Evolutionary conservation across 116 monocot species (phyloP), one percentile per base, ranked within the genome.

Genomic region (Papilionanthe hybrid): DNA sequence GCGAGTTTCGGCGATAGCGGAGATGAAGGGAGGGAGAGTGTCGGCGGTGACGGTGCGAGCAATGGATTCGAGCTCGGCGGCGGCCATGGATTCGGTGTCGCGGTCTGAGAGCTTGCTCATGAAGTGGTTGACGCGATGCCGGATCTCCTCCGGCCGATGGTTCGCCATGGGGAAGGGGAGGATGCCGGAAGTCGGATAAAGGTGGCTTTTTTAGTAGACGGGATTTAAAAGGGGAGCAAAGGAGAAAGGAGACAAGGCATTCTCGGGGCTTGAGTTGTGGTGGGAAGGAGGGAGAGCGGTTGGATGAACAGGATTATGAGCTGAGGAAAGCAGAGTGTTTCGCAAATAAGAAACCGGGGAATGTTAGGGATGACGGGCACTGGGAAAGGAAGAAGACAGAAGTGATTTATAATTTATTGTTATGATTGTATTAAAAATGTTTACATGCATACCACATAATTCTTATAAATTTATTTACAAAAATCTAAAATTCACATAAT

Each of bases 41-140:
- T 90, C 89, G 10, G 86, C n/a, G 18, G 86, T 67, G 72, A 98
- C 86, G n/a, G 82, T 55, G 5, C 76, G 78, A 27, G 93, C 92
- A 56, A 99, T 88, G 60, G 95, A 79, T 4, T 99, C 99, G 12
- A 99, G 95, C 78, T 94, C 93, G 6, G 88, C 72, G 43, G 85
- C 89, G 5, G 93, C 95, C 87, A 93, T 93, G 42, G 87, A 82
- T 78, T 99, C 94, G 10, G 99, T 99, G 80, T 99, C 99, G 0
- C 95, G 89, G 86, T 98, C 98, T 1, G 89, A 88, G 56, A 98
- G 92, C 87, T 87, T 89, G 79, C 17, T 82, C 80, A 99, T 78
- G 86, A 83, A 95, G n/a, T 66, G 76, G 87, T 91, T 91, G 55
- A 89, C 89, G 41, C 88, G 85, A 68, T 90, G 89, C 83, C 85